A percentile compares a stretch with the other conserved stretches of the same genome.
phyloP scores from a whole-genome alignment of 768 basidiomycete genomes.

The Suillus subluteus region DNA sequence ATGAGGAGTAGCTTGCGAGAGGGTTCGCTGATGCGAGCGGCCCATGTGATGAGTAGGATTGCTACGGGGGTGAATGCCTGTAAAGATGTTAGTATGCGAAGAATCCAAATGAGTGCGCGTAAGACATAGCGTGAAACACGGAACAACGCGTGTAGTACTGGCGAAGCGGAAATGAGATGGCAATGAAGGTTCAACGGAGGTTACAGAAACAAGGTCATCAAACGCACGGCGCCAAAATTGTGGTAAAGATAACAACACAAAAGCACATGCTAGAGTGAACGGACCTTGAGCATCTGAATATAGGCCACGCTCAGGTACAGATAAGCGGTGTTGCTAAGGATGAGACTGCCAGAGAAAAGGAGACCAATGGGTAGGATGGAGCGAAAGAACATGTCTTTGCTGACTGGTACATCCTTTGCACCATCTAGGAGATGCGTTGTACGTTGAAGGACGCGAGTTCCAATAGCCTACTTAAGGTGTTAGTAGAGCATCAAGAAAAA shows the following conservation, averaged over 20 bases:
- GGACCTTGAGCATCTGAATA: conserved; percentile 95
- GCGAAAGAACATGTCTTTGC: conserved; percentile 73
- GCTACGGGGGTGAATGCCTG: conserved; percentile 92
- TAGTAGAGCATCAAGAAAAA: conserved; percentile 8
- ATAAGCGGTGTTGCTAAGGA: conserved; percentile 92
- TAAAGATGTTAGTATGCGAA: conserved; percentile 4
- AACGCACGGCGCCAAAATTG: neutral
- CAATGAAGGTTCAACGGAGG: neutral
- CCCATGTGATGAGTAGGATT: conserved; percentile 92
- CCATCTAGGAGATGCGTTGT: conserved; percentile 84
- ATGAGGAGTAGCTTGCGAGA: conserved; percentile 80
- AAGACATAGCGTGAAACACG: neutral
- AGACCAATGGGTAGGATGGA: conserved; percentile 94
- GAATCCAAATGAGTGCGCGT: neutral
- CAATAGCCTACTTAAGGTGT: conserved; percentile 56
- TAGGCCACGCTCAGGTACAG: conserved; percentile 90
- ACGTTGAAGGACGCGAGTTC: conserved; percentile 83
- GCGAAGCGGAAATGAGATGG: neutral
- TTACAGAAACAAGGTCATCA: neutral
- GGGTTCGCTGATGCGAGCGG: conserved; percentile 86
- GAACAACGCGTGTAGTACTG: neutral
- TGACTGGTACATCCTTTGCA: conserved; percentile 77
- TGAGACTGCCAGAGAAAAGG: conserved; percentile 90
- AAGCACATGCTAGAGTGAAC: conserved; percentile 13
- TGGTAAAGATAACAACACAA: neutral